Conservation (phyloP, 495 filamentous ascomycete species). For the Xylaria acuta region DNA sequence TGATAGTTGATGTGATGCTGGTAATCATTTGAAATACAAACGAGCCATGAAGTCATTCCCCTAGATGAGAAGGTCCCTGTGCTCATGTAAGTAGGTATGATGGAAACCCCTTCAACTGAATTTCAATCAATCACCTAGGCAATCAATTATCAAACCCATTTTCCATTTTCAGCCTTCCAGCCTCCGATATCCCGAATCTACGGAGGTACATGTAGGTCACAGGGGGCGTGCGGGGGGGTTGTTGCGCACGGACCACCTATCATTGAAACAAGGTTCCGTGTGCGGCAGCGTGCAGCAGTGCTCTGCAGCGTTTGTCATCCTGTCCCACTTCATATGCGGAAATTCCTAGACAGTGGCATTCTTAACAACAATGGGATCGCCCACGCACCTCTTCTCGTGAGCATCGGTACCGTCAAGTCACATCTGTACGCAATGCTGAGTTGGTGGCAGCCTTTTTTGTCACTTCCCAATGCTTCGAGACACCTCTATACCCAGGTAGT, state of each 20-base stretch:
- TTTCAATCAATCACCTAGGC: too few species aligned
- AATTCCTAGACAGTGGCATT: slow-evolving; percentile 14
- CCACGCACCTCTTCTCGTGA: background rate
- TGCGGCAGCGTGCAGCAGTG: background rate
- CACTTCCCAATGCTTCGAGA: background rate
- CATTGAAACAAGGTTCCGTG: slow-evolving; percentile 7
- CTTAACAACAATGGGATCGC: slow-evolving; percentile 14
- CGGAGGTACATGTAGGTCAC: background rate
- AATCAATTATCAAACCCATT: background rate
- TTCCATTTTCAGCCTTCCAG: background rate
- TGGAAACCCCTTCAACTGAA: background rate
- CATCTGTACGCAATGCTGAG: slow-evolving; percentile 1
- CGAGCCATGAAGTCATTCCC: background rate
- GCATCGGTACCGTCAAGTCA: background rate
- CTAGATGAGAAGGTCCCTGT: background rate
- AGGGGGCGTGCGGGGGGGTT: background rate
- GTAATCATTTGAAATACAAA: background rate
- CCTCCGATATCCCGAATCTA: background rate
- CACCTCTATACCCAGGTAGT: background rate
- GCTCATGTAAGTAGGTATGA: background rate
- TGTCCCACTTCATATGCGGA: slow-evolving; percentile 24
- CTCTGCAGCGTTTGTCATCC: background rate
- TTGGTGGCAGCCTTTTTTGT: slow-evolving; percentile 1
- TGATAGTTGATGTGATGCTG: background rate
- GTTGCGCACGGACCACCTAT: slow-evolving; percentile 4